Percentiles rank a stretch among this genome's conserved stretches.
Conservation (phyloP, 495 filamentous ascomycete species). For the Neurospora sp. region DNA sequence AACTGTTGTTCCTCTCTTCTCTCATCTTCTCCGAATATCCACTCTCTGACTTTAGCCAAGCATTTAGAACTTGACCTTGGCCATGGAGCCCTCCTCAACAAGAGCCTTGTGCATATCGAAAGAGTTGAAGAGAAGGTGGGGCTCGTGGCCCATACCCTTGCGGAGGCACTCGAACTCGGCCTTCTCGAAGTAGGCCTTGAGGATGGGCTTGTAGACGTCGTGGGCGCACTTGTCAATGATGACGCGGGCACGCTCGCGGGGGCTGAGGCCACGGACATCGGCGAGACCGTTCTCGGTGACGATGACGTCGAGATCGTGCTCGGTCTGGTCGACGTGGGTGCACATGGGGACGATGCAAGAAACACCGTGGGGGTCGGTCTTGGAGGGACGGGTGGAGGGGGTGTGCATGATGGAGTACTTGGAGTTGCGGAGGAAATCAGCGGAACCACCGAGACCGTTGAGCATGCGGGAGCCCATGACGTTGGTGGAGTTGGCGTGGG, state of each 20-base stretch:
- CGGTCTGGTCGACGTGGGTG: slow-evolving; percentile 88
- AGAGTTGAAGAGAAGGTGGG: slow-evolving; percentile 70
- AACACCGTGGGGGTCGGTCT: slow-evolving; percentile 75
- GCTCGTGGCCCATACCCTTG: slow-evolving; percentile 87
- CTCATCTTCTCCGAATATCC: background rate
- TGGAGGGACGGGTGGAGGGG: slow-evolving; percentile 65
- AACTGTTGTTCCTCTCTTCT: background rate
- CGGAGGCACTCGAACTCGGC: slow-evolving; percentile 79
- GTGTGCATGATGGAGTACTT: slow-evolving; percentile 96
- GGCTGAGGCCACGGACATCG: slow-evolving; percentile 73
- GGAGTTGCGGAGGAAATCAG: slow-evolving; percentile 73
- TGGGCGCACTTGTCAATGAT: slow-evolving; percentile 88
- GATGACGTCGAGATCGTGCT: slow-evolving; percentile 79
- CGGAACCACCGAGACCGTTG: slow-evolving; percentile 80
- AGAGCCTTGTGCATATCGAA: slow-evolving; percentile 89
- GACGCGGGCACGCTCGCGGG: slow-evolving; percentile 70
- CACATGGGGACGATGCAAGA: slow-evolving; percentile 88
- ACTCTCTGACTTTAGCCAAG: background rate
- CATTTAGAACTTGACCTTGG: slow-evolving; percentile 43
- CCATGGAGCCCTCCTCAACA: slow-evolving; percentile 75
- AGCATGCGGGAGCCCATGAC: slow-evolving; percentile 89
- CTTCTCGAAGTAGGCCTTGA: slow-evolving; percentile 75
- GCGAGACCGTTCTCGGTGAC: slow-evolving; percentile 85
- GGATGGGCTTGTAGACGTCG: slow-evolving; percentile 73
- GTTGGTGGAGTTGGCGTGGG: slow-evolving; percentile 84